phyloP scores from a whole-genome alignment of 2,329 filamentous ascomycete genomes.

The Cercospora sp. region DNA sequence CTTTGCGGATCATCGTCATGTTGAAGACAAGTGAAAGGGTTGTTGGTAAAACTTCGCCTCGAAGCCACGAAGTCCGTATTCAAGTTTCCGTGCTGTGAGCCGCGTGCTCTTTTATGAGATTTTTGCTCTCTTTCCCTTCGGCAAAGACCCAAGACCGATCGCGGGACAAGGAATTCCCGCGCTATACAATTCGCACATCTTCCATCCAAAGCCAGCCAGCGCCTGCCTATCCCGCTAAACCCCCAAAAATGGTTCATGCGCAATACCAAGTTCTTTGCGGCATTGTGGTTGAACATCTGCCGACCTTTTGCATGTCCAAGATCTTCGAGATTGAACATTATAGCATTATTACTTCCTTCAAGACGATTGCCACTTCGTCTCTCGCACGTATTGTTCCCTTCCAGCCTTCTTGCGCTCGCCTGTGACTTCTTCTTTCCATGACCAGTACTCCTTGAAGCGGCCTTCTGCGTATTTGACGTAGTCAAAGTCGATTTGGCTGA shows the following conservation, averaged over 20 bases:
- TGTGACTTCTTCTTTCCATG: conserved; percentile 77
- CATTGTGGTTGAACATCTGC: conserved; percentile 23
- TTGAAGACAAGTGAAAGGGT: background rate
- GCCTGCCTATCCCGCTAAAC: background rate
- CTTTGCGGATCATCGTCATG: background rate
- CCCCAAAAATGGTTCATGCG: background rate
- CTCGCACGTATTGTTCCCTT: conserved; percentile 68
- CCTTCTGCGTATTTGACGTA: conserved; percentile 88
- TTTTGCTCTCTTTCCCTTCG: background rate
- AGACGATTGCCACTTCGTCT: conserved; percentile 66
- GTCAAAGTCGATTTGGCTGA: conserved; percentile 95
- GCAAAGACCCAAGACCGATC: background rate
- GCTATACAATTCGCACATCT: background rate
- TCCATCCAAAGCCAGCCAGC: background rate
- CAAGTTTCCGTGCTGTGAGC: background rate
- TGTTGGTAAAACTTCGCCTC: background rate
- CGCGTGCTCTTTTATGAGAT: background rate
- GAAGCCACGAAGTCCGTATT: background rate
- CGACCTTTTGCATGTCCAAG: background rate
- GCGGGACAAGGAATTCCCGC: background rate
- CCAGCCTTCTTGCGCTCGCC: conserved; percentile 55
- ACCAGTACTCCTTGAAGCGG: conserved; percentile 86
- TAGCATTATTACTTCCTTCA: background rate
- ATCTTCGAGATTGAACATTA: background rate
- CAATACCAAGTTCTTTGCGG: background rate